Base-by-base conservation (phyloP, 176 grass and related monocot genomes). In the Avena eriantha region DNA sequence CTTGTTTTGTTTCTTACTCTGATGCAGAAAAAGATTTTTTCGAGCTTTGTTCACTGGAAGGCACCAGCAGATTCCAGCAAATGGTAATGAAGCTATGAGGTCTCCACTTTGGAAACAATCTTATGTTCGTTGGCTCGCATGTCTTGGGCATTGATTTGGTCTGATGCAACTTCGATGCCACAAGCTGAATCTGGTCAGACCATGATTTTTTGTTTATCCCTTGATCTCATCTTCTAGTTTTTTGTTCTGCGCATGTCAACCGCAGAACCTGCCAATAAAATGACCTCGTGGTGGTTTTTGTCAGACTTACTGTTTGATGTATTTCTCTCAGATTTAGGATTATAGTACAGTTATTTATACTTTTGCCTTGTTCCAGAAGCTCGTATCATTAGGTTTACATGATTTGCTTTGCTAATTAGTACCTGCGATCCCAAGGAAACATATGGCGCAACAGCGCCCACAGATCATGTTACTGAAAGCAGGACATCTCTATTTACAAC, bases 1-100 rank as follows among this genome's bases (percentile, higher is more conserved):
- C 79, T 51, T 78, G 12, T 69, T 69, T 41, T 82, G 9, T 83
- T 41, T 15, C 49, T 26, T 75, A 33, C 14, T 57, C 29, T 72
- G 29, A 53, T 86, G 81, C 95, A 95, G 95, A 97, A 80, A 53
- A 97, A 95, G 50, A 73, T 97, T 67, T 91, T 95, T 69, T 69
- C 94, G 46, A 91, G 76, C 74, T 97, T 93, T 75, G 85, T 93
- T 39, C 95, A 95, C 75, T 97, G 92, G 95, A 97, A 82, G 87
- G 90, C 95, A 14, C 73, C 24, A 47, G 89, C 76, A 82, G 90
- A 88, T 19, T 56, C 55, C 53, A 86, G 14, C 39, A 93, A 86
- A 86, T 70, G 24, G 8, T 69, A 85, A 86, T 90, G 64, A 88
- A 71, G 33, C 56, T 88, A 22, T 26, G 46, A 75, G 68, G 49